Base-by-base conservation (phyloP, 2,329 filamentous ascomycete genomes). In the Colletotrichum musicola region DNA sequence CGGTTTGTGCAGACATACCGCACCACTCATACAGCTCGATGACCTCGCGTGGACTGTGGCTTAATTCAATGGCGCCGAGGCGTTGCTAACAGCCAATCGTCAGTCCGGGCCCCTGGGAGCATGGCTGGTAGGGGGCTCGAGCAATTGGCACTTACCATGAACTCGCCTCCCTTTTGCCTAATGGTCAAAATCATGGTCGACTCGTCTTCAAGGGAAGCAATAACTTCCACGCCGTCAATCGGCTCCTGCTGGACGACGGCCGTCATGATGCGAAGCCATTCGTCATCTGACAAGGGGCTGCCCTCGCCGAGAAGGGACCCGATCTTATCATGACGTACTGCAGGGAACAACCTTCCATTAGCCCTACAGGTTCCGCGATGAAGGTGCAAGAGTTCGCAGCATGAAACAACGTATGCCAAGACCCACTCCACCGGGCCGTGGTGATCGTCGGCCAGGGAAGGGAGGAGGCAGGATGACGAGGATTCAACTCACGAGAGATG, bases 21-120 rank as follows among this genome's bases (percentile, higher is more conserved):
- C 90, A 92, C 92, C 92, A 95, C 64, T 92, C 88, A 70, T 92
- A 91, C 4, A 90, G 81, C 62, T 89, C 86, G 70, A 93, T 85
- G 70, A 86, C 86, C 68, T 89, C 86, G 50, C 87, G 84, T 40
- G 85, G 83, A 65, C 87, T 83, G 72, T 85, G 81, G 44, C 81
- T 78, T 3, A 94, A 80, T 4, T 83, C 81, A 68, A 95, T 85
- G 22, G 86, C 81, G 40, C 92, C 93, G n/a, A 94, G 85, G 30
- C 85, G 88, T 90, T 92, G 89, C 89, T 92, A 71, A 55, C 42
- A 30, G 22, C 47, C 50, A 65, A 47, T 16, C 57, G 55, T 69
- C 57, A 69, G 64, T 58, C 61, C 40, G 27, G 54, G 47, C 47
- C 22, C 55, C 49, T 25, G 68, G 40, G 69, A 60, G 72, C 16